Conservation (phyloP, 1,284 basidiomycete species). For the Hemileia vastatrix region DNA sequence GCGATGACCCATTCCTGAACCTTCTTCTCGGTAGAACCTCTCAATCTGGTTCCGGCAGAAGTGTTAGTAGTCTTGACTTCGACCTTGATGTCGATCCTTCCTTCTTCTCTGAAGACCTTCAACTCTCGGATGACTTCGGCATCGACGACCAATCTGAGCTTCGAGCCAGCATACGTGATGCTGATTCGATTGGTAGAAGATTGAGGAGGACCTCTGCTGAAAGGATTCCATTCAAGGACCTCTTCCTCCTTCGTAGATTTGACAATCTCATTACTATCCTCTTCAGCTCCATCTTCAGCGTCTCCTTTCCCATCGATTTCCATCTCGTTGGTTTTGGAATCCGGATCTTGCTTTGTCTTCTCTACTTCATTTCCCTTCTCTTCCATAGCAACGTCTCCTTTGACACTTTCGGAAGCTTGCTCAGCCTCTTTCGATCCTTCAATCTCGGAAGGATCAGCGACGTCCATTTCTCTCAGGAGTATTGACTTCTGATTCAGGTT, state of each 20-base stretch:
- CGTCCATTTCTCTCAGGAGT: background rate
- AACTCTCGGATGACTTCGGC: slow-evolving; percentile 72
- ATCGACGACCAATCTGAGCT: slow-evolving; percentile 73
- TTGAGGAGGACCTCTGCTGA: too few relatives aligned
- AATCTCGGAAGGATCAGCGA: background rate
- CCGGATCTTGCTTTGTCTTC: too few relatives aligned
- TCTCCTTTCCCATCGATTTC: slow-evolving; percentile 4
- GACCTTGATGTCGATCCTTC: slow-evolving; percentile 70
- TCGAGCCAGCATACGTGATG: slow-evolving; percentile 80
- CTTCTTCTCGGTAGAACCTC: too few relatives aligned
- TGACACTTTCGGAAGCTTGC: background rate
- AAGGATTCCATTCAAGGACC: slow-evolving; percentile 12
- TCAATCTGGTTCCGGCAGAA: slow-evolving; percentile 47
- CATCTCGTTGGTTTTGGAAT: too few relatives aligned
- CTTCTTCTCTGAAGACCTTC: slow-evolving; percentile 67
- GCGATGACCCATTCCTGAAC: slow-evolving; percentile 30
- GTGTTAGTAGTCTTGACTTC: slow-evolving; percentile 47
- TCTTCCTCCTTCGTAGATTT: background rate
- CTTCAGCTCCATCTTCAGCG: too few relatives aligned
- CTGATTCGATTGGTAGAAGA: slow-evolving; percentile 55
- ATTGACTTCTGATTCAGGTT: background rate
- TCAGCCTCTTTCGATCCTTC: background rate
- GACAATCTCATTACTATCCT: background rate
- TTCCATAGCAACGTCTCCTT: background rate
- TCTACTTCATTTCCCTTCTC: background rate